Percentiles rank a stretch among this genome's conserved stretches.
Evolutionary conservation across 208 protist species (phyloP).

Genomic region (Wallacemonas sp.): DNA sequence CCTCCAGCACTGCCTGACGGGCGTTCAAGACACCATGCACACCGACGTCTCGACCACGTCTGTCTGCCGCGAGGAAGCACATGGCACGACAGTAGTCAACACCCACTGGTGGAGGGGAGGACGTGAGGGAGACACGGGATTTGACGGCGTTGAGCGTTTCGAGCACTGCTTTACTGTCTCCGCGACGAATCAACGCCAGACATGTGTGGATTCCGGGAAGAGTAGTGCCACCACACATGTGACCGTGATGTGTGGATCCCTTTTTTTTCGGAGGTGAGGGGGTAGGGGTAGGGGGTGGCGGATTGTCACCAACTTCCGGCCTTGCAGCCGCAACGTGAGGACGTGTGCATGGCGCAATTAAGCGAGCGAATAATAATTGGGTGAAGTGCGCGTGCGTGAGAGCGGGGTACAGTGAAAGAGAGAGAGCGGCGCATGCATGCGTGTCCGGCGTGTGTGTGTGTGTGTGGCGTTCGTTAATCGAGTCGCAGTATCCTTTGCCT

Average conservation of each 20-base stretch:
- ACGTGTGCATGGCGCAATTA: too few relatives aligned
- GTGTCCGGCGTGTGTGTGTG: too few relatives aligned
- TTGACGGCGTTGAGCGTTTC: slow-evolving; percentile 54
- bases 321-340: too few relatives aligned
- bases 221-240: not conserved
- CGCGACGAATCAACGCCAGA: slow-evolving; percentile 18
- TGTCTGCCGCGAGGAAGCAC: slow-evolving; percentile 43
- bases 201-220: slow-evolving; percentile 21
- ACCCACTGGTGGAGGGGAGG: slow-evolving; percentile 22
- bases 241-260: slow-evolving; percentile 1
- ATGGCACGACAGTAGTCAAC: slow-evolving; percentile 74
- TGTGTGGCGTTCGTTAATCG: too few relatives aligned
- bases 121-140: not conserved
- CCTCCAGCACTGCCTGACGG: slow-evolving; percentile 71
- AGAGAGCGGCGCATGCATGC: too few relatives aligned
- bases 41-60: not conserved
- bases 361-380: too few relatives aligned
- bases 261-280: too few relatives aligned
- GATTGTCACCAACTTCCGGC: too few relatives aligned
- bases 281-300: too few relatives aligned
- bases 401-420: too few relatives aligned
- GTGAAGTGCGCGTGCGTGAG: too few relatives aligned
- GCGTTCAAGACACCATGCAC: slow-evolving; percentile 42
- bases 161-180: slow-evolving; percentile 24
- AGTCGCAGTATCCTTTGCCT: too few relatives aligned